Base-by-base conservation (phyloP, 345 rosid genomes). In the Euclidium syriacum region DNA sequence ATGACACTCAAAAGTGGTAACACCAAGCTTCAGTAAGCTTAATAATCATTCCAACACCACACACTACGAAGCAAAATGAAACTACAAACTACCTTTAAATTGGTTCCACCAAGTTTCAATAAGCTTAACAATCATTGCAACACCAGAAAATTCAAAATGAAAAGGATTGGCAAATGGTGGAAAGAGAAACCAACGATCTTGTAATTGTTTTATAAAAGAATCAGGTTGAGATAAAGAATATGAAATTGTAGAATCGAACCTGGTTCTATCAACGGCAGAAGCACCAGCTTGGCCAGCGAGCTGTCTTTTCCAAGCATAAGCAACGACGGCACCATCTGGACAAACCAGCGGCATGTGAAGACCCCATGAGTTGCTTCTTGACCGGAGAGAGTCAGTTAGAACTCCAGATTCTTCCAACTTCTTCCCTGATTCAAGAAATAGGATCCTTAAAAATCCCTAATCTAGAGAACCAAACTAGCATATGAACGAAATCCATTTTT, bases 261-360 rank as follows among this genome's bases (percentile, higher is more conserved):
- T 87, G 43, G 97, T 84, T 73, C 97, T 79, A 65, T 94, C 99
- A 24, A 94, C 99, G 23, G 99, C 96, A 68, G 99, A 89, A 3
- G 99, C 97, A 73, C 99, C 99, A 46, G 97, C 98, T 77, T 94
- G 99, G n/a, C 99, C 97, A n/a, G 99, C 97, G 4, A 94, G 88
- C 55, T 94, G 99, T 6, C 99, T 82, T 61, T 94, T 94, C 97
- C 99, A 90, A 43, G 99, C 97, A 71, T 94, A 94, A 0, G 95
- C 99, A 6, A 94, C 99, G 0, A 90, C 97, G 0, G 96, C 97
- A 10, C 99, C 99, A 68, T 94, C 99, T 1, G 97, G 97, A 75
- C 97, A 92, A 40, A 87, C 98, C 77, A 92, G 23, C 0, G 98
- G 97, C 95, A 92, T 85, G 50, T 89, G 95, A 81, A 87, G 75